Percentiles rank a stretch among this genome's conserved stretches.
Conservation (phyloP, 1,139 yeast genomes). For the Pichia inconspicua region DNA sequence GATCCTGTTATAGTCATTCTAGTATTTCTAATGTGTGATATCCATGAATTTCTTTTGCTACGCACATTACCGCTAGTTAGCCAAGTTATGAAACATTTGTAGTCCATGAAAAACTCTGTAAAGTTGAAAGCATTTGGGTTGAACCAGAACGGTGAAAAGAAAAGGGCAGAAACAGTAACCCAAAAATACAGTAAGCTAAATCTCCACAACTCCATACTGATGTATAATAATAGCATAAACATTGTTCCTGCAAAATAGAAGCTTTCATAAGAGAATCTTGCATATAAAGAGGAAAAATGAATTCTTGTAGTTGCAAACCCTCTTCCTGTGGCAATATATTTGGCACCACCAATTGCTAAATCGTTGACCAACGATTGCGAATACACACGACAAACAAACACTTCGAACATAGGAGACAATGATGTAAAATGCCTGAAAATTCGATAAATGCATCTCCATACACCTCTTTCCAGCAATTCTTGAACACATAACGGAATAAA, state of each 20-base stretch:
- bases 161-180: conserved; percentile 38
- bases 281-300: conserved; percentile 37
- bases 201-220: conserved; percentile 43
- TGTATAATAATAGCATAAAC: conserved; percentile 35
- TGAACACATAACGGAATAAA: conserved; percentile 45
- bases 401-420: conserved; percentile 46
- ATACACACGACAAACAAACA: conserved; percentile 45
- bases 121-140: conserved; percentile 46
- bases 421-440: conserved; percentile 42
- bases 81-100: conserved; percentile 38
- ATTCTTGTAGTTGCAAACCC: conserved; percentile 46
- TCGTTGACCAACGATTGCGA: conserved; percentile 43
- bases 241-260: conserved; percentile 37
- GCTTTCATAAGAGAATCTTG: conserved; percentile 42
- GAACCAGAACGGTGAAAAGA: conserved; percentile 41
- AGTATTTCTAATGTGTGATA: conserved; percentile 32
- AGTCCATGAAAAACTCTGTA: conserved; percentile 44
- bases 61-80: conserved; percentile 37
- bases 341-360: conserved; percentile 45
- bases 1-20: conserved; percentile 41
- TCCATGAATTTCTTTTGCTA: conserved; percentile 33
- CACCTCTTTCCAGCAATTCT: conserved; percentile 44
- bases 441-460: conserved; percentile 38
- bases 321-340: conserved; percentile 48
- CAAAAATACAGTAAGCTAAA: conserved; percentile 41